phyloP scores from a whole-genome alignment of 306 rosid genomes.

The Benincasa hispida region DNA sequence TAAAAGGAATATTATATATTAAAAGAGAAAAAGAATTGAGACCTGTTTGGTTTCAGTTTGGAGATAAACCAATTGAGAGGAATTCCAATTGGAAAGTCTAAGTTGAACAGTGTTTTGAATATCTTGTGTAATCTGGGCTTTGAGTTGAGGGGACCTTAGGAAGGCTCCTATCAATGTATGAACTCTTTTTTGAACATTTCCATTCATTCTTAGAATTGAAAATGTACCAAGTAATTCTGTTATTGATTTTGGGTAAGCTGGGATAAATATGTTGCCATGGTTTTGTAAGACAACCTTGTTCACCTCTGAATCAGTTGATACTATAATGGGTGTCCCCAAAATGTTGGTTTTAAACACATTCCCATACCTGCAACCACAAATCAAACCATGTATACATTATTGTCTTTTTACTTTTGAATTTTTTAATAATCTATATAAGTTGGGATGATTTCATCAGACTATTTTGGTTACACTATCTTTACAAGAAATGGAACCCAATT shows the following conservation, averaged over 20 bases:
- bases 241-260: constrained; percentile 91
- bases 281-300: constrained; percentile 65
- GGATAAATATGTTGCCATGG: constrained; percentile 55
- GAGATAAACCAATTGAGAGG: constrained; percentile 24
- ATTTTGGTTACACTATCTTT: background rate
- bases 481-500: background rate
- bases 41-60: constrained; percentile 77
- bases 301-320: constrained; percentile 76
- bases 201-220: constrained; percentile 61
- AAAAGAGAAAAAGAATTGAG: background rate
- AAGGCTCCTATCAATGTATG: constrained; percentile 62
- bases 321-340: constrained; percentile 66
- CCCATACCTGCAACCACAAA: constrained; percentile 46
- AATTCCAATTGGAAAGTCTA: constrained; percentile 42
- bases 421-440: background rate
- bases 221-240: constrained; percentile 58
- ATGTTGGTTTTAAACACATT: constrained; percentile 69
- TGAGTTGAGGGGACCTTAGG: constrained; percentile 53
- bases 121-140: constrained; percentile 47
- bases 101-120: constrained; percentile 47
- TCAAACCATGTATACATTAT: too few species aligned
- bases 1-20: too few species aligned
- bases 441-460: background rate
- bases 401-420: background rate
- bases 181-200: constrained; percentile 43